These are phyloP conservation scores for Phialemonium atrogriseum DNA, from an alignment of 2,329 filamentous ascomycete species.

Conservation along the genomic window DNA sequence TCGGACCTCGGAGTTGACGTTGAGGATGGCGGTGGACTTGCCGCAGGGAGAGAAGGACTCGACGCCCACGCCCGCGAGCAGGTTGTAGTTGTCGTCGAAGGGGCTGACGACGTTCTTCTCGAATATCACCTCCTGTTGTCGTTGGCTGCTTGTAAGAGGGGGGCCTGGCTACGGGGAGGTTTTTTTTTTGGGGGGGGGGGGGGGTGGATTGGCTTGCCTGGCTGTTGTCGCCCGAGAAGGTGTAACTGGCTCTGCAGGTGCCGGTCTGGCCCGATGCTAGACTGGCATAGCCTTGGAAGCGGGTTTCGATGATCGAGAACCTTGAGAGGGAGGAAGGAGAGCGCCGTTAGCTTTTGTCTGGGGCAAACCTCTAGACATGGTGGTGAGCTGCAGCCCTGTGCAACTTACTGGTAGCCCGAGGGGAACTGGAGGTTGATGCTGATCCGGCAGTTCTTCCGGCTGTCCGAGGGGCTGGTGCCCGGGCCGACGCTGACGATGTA, in stretches of 20 bases:
- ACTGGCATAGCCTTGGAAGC: conserved; percentile 18
- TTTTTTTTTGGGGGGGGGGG: too few relatives aligned
- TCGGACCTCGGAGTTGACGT: conserved; percentile 20
- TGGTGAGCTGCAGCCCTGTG: too few relatives aligned
- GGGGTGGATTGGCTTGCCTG: too few relatives aligned
- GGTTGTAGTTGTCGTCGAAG: conserved; percentile 19
- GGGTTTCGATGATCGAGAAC: conserved; percentile 18
- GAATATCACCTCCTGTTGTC: conserved; percentile 19
- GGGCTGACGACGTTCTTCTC: conserved; percentile 17
- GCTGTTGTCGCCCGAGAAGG: conserved; percentile 15
- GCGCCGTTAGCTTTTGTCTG: too few relatives aligned
- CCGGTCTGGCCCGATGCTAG: conserved; percentile 16
- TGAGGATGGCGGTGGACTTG: conserved; percentile 16
- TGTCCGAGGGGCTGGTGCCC: conserved; percentile 14
- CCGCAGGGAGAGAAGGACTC: conserved; percentile 16
- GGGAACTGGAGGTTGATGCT: conserved; percentile 18
- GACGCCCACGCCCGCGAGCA: conserved; percentile 17
- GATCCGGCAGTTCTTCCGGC: conserved; percentile 19
- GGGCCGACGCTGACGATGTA: conserved; percentile 19
- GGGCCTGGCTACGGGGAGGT: too few relatives aligned
- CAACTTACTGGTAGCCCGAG: conserved; percentile 15
- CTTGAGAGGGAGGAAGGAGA: background rate
- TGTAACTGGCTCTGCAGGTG: conserved; percentile 18
- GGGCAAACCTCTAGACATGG: too few relatives aligned
- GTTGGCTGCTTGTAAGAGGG: too few relatives aligned